Base-by-base conservation (phyloP, 768 basidiomycete species). In the Mycena polygramma region DNA sequence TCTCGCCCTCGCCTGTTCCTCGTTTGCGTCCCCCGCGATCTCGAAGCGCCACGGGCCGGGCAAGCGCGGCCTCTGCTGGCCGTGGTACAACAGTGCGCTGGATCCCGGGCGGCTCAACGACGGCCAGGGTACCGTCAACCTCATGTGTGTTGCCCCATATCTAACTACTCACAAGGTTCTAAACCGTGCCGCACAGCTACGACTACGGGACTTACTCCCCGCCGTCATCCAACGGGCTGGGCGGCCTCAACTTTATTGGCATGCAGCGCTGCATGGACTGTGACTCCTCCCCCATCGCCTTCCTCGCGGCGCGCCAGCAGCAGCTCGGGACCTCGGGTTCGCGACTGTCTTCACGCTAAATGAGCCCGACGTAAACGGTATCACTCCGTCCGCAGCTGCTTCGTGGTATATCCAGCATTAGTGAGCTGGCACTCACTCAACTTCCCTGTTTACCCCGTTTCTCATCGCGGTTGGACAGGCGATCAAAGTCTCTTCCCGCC, bases 241-340 rank as follows among this genome's bases (percentile, higher is more conserved):
- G 82, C 2, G 82, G 83, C 13, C 79, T 83, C 14, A 76, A 74
- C 5, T 83, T 83, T 70, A 81, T 83, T 6, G 82, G 82, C 13
- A 83, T 78, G 82, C 83, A 83, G 62, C 81, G 79, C 9, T 83
- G 81, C 63, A 55, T 75, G 8, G 81, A 83, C 52, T 83, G 82
- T 20, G 63, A 24, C 63, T 83, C 82, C 9, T 83, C 82, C 36
- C 82, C 82, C 3, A 75, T 83, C 11, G 73, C 70, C 7, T 64
- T 77, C 24, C 79, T 83, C 26, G 66, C 73, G 19, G 65, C 76
- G 45, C 83, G 81, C 69, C 81, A 78, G 76, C 20, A 80, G 58
- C 26, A 73, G 14, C 79, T 51, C 5, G 69, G 69, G 2, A 73
- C 11, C 79, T 51, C 5, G 69, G 69, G 2, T 73, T 73, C 54